Evolutionary conservation across 2,329 filamentous ascomycete genomes (phyloP).

Genomic region (Sporothrix curviconia): DNA sequence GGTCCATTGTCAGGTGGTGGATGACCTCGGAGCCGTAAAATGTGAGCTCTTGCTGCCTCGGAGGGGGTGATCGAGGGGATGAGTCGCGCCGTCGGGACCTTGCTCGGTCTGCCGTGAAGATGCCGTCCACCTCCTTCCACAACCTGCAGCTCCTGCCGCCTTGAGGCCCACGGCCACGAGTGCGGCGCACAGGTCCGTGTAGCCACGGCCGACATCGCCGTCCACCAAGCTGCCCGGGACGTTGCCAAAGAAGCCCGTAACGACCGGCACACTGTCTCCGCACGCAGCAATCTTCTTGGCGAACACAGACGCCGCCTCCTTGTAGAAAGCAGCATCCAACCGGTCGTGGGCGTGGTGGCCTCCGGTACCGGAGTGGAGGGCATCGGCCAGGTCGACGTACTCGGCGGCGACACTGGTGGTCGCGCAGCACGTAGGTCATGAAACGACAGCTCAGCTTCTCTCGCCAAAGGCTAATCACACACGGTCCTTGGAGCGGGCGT

Average conservation of each 20-base stretch:
- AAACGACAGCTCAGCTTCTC: slow-evolving; percentile 93
- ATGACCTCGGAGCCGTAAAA: slow-evolving; percentile 96
- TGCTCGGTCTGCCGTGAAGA: slow-evolving; percentile 61
- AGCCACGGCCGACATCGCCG: slow-evolving; percentile 83
- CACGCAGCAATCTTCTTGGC: slow-evolving; percentile 59
- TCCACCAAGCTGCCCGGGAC: slow-evolving; percentile 79
- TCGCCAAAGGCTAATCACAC: slow-evolving; percentile 89
- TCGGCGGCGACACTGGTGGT: slow-evolving; percentile 75
- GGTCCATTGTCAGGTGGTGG: slow-evolving; percentile 98
- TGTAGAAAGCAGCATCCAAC: slow-evolving; percentile 65
- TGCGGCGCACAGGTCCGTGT: slow-evolving; percentile 93
- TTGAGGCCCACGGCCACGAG: slow-evolving; percentile 82
- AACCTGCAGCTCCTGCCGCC: slow-evolving; percentile 87
- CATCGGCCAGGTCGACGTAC: slow-evolving; percentile 76
- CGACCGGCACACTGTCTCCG: slow-evolving; percentile 56
- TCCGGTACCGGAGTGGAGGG: slow-evolving; percentile 14
- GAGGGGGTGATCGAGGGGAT: slow-evolving; percentile 83
- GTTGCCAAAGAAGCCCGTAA: slow-evolving; percentile 92
- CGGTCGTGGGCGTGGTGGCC: slow-evolving; percentile 33
- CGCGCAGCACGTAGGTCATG: slow-evolving; percentile 77
- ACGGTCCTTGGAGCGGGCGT: slow-evolving; percentile 72
- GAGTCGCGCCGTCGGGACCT: slow-evolving; percentile 88
- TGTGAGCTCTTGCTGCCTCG: slow-evolving; percentile 90
- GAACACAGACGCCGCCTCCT: slow-evolving; percentile 54
- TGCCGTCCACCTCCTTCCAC: slow-evolving; percentile 90